Conservation (phyloP, 148 eudicot species). For the Camellia granthamiana region DNA sequence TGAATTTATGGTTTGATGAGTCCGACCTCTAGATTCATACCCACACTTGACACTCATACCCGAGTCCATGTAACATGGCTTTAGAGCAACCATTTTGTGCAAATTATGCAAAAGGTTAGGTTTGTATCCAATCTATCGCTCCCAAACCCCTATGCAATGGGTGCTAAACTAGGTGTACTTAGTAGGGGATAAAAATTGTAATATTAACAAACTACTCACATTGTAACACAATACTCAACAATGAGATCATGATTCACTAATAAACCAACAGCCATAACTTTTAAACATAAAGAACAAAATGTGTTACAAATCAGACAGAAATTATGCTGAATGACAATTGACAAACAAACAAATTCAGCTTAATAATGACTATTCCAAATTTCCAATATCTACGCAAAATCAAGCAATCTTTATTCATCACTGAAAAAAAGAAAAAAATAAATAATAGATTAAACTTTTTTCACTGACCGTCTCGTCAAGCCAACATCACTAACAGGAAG, state of each 20-base stretch:
- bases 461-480: slow-evolving; percentile 66
- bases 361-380: neutral
- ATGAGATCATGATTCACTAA: neutral
- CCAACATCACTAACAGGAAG: slow-evolving; percentile 64
- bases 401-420: neutral
- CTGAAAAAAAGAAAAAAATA: neutral
- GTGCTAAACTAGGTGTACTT: no score
- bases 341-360: no score
- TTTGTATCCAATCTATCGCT: no score
- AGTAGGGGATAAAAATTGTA: no score
- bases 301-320: neutral
- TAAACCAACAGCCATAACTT: neutral
- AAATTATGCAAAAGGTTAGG: no score
- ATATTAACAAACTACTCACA: neutral
- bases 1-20: no score
- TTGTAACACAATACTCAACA: neutral
- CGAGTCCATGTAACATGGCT: no score
- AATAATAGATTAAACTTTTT: neutral
- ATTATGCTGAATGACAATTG: no score
- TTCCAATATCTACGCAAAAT: neutral
- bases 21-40: no score
- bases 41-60: no score
- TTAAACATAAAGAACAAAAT: neutral
- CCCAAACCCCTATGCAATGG: no score
- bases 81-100: no score